Conservation (phyloP, 1,284 basidiomycete genomes). For the Cutaneotrichosporon sp. region DNA sequence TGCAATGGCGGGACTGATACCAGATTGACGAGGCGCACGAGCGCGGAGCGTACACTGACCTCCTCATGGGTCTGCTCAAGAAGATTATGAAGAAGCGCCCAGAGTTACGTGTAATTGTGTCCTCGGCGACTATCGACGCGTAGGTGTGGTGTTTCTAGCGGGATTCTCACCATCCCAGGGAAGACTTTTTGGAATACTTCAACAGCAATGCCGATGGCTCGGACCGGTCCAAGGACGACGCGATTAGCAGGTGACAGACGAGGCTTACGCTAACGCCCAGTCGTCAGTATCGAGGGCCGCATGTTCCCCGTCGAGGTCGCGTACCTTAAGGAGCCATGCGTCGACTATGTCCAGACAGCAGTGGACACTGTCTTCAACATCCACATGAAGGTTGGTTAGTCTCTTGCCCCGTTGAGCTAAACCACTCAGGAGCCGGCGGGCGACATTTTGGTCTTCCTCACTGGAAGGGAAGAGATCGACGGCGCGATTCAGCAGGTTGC, state of each 20-base stretch:
- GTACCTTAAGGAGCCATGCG: constrained; percentile 63
- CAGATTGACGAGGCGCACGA: constrained; percentile 98
- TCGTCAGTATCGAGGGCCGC: constrained; percentile 86
- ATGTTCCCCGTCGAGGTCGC: constrained; percentile 85
- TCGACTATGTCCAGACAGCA: constrained; percentile 78
- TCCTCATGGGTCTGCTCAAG: constrained; percentile 86
- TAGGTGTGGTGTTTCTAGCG: constrained; percentile 20
- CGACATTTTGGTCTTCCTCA: constrained; percentile 88
- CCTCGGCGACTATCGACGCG: constrained; percentile 93
- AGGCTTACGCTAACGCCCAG: constrained; percentile 48
- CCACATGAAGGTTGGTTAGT: constrained; percentile 61
- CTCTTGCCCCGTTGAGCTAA: constrained; percentile 15
- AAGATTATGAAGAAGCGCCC: constrained; percentile 89
- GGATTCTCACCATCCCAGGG: constrained; percentile 28
- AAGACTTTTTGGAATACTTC: constrained; percentile 83
- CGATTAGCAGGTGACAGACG: constrained; percentile 32
- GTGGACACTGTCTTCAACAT: constrained; percentile 81
- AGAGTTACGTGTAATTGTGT: constrained; percentile 81
- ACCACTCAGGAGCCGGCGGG: constrained; percentile 60
- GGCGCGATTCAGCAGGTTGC: constrained; percentile 72
- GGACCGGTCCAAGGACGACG: constrained; percentile 46
- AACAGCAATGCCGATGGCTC: constrained; percentile 51
- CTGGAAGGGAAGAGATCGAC: constrained; percentile 97
- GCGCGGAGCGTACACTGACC: constrained; percentile 86
- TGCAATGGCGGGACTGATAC: constrained; percentile 2